A percentile compares a stretch with the other conserved stretches of the same genome.
These are phyloP conservation scores for Zhuliangozyma blackwelliae DNA, from an alignment of 1,139 yeast species.

Conservation along the genomic window DNA sequence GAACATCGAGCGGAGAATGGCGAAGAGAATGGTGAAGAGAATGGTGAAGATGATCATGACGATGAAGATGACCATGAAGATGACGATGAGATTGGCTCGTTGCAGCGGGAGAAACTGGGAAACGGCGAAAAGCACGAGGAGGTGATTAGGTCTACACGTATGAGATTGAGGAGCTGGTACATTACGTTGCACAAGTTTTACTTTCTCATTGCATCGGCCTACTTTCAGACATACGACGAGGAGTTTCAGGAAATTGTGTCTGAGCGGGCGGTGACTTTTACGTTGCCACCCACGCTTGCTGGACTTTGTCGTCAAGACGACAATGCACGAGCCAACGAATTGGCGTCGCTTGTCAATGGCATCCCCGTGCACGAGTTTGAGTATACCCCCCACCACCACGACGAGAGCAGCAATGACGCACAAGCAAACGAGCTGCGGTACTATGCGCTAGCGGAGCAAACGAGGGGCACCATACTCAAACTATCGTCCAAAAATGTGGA, in stretches of 20 bases:
- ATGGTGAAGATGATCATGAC: constrained; percentile 11
- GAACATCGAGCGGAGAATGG: constrained; percentile 1
- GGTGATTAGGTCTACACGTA: constrained; percentile 18
- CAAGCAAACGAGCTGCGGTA: constrained; percentile 26
- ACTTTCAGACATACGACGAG: constrained; percentile 57
- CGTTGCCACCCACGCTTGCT: background rate
- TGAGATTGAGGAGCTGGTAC: constrained; percentile 44
- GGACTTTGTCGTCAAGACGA: constrained; percentile 5
- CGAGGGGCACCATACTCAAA: constrained; percentile 50
- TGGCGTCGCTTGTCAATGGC: constrained; percentile 21
- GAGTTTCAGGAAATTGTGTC: constrained; percentile 30
- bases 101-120: constrained; percentile 8
- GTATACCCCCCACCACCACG: background rate
- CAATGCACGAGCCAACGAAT: constrained; percentile 16
- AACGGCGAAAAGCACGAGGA: constrained; percentile 20
- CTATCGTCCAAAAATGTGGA: constrained; percentile 39
- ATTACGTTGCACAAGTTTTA: constrained; percentile 70
- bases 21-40: constrained; percentile 10
- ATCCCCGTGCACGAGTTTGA: constrained; percentile 13
- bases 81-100: constrained; percentile 18
- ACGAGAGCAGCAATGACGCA: constrained; percentile 10
- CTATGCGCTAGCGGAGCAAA: constrained; percentile 61
- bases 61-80: constrained; percentile 13
- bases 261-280: constrained; percentile 7
- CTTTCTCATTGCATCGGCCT: constrained; percentile 77